Percentiles rank a stretch among this genome's conserved stretches.
Evolutionary conservation across 2,329 filamentous ascomycete species (phyloP).

Genomic region (Amauroascus niger): DNA sequence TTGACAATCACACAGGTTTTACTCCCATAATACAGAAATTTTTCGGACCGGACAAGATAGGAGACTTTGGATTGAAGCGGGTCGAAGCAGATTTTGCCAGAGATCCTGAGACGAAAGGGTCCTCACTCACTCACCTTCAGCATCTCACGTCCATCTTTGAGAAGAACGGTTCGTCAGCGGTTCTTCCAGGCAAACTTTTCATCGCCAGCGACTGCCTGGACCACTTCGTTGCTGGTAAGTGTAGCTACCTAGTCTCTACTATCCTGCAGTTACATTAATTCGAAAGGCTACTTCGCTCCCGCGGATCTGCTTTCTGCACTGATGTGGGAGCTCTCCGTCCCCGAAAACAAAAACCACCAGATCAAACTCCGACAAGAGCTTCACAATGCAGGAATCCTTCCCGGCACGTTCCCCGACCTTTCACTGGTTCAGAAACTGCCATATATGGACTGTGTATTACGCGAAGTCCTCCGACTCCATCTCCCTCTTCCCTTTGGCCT

Average conservation of each 20-base stretch:
- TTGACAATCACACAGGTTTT: conserved; percentile 1
- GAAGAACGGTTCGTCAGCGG: conserved; percentile 12
- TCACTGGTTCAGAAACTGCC: conserved; percentile 13
- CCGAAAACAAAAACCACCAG: conserved; percentile 15
- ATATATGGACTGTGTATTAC: conserved; percentile 35
- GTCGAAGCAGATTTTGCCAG: conserved; percentile 12
- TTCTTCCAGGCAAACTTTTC: conserved; percentile 15
- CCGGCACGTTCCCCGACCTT: conserved; percentile 4
- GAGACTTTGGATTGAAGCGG: conserved; percentile 13
- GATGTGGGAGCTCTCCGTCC: conserved; percentile 17
- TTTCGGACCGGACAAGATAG: conserved; percentile 6
- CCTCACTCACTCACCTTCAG: conserved; percentile 13
- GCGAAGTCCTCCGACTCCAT: conserved; percentile 36
- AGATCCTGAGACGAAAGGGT: background rate
- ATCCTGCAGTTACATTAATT: background rate
- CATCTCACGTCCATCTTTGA: conserved; percentile 13
- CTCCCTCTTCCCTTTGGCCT: conserved; percentile 35
- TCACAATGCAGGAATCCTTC: conserved; percentile 6
- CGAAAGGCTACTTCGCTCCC: conserved; percentile 13
- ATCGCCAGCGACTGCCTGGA: conserved; percentile 19
- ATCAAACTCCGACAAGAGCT: conserved; percentile 16
- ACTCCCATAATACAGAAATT: background rate
- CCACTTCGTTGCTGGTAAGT: conserved; percentile 17
- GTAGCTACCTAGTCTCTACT: background rate
- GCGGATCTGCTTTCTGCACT: conserved; percentile 16